Base-by-base conservation (phyloP, 495 filamentous ascomycete genomes). In the Daldinia childiae region DNA sequence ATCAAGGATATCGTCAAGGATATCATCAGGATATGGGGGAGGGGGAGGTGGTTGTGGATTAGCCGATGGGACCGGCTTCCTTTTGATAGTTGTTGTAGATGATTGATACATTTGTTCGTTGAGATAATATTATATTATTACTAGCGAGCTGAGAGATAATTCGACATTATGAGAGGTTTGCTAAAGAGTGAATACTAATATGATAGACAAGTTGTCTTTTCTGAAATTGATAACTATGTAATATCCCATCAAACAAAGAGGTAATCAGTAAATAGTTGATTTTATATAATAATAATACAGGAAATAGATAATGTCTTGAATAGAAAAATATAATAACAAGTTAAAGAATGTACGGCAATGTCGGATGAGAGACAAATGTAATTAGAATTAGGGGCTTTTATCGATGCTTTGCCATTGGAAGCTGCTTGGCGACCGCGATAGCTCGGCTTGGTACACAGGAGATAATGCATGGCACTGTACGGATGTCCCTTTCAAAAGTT, bases 1-100 rank as follows among this genome's bases (percentile, higher is more conserved):
- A 41, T 78, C 71, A 57, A 76, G 36, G 24, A 74, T 60, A 64
- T 64, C 66, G 26, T 71, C 71, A 30, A 78, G 62, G 30, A 70
- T 24, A 56, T 74, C 58, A 48, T 52, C 52, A 17, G 39, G 8
- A 36, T 60, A 43, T 15, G 56, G 34, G 24, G 38, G 30, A 15
- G 56, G 34, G 24, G 38, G 30, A 15, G 30, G 19, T 12, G 57
- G 62, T 39, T 29, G 41, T 7, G 36, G 11, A 15, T 14, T 52
- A 38, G 36, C 27, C 32, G 58, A 43, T 12, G 71, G 62, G 15
- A 69, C 61, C 7, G 71, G 71, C 29, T 73, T 73, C 45, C 71
- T 66, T 62, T 2, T 69, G 14, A 73, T 66, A 19, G 17, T 19
- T 26, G 30, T 64, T 24, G 58, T 32, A 29, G 61, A 34, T 12